A percentile compares a stretch with the other conserved stretches of the same genome.
Evolutionary conservation across 306 rosid species (phyloP).

Genomic region (Vigna unguiculata): DNA sequence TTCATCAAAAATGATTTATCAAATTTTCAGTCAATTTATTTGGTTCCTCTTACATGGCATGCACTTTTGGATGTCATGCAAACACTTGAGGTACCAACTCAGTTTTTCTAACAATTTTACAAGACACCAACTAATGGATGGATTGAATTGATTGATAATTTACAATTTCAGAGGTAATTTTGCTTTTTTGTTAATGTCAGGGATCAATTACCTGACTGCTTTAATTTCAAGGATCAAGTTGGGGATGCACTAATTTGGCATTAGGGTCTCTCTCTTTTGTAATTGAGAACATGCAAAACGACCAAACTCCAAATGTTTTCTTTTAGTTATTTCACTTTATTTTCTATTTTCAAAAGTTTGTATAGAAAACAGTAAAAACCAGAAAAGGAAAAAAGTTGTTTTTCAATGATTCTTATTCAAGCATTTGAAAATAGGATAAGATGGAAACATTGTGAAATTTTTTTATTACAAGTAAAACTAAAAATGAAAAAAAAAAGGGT

Average conservation of each 20-base stretch:
- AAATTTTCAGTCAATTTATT: not conserved
- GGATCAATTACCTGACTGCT: not conserved
- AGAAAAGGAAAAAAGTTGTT: not conserved
- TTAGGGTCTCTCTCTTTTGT: conserved; percentile 7
- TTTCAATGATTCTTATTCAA: not conserved
- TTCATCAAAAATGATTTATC: not conserved
- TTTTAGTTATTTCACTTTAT: not conserved
- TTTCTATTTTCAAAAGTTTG: not conserved
- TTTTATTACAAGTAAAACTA: not conserved
- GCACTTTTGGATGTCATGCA: not conserved
- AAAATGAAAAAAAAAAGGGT: not conserved
- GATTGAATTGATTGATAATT: not conserved
- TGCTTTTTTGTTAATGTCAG: not conserved
- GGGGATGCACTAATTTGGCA: conserved; percentile 6
- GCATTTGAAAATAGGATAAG: not conserved
- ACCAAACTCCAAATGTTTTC: not conserved
- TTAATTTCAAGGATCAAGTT: not conserved
- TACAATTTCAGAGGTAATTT: not conserved
- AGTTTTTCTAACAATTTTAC: not conserved
- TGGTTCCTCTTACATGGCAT: not conserved
- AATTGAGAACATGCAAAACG: not conserved
- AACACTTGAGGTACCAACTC: not conserved
- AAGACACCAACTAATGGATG: not conserved
- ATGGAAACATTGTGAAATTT: not conserved
- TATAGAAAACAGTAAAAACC: not conserved